Conservation (phyloP, 2,329 filamentous ascomycete genomes). For the Penicillium fuscoglaucum region DNA sequence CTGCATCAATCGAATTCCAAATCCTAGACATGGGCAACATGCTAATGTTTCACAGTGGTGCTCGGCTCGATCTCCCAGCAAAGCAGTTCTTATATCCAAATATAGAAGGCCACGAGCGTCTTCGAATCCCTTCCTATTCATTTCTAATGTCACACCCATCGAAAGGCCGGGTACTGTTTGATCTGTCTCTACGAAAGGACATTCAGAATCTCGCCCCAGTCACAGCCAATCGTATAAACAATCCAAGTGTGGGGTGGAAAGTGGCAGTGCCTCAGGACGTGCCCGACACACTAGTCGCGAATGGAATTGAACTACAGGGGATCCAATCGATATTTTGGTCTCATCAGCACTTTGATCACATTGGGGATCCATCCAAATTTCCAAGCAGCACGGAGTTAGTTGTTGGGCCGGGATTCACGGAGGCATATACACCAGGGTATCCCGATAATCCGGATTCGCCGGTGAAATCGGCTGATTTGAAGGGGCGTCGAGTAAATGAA, state of each 20-base stretch:
- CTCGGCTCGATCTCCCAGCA: not conserved
- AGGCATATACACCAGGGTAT: not conserved
- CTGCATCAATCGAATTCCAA: not conserved
- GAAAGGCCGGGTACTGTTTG: not conserved
- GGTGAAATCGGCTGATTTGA: not conserved
- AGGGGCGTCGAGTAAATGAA: not conserved
- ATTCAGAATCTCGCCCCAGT: not conserved
- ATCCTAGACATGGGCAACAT: no score
- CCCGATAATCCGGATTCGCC: not conserved
- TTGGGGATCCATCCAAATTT: not conserved
- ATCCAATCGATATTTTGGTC: not conserved
- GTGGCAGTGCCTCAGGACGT: not conserved
- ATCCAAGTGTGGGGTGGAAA: not conserved
- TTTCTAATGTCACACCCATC: not conserved
- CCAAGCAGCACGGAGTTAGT: not conserved
- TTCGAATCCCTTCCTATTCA: not conserved
- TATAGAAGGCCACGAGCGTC: not conserved
- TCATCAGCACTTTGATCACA: not conserved
- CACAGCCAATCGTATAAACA: not conserved
- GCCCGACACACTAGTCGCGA: not conserved
- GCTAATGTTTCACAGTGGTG: not conserved
- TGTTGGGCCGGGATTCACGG: not conserved
- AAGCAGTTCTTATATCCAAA: not conserved
- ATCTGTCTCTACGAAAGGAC: not conserved
- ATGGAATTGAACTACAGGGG: not conserved